phyloP scores from a whole-genome alignment of 345 rosid genomes.

The Euphorbia lathyris region DNA sequence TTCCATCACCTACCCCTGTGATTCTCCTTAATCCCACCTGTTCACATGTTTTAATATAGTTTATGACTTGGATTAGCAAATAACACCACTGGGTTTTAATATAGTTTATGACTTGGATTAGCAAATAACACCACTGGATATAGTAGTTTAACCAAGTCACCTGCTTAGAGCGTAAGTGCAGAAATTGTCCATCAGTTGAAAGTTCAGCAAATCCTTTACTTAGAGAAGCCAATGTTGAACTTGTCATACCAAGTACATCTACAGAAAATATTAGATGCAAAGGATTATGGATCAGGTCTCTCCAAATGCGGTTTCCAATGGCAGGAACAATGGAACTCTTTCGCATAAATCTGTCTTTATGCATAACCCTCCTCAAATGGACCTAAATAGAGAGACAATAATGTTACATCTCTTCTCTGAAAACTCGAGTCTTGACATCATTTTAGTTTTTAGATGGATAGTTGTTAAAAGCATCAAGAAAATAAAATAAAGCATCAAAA shows the following conservation, averaged over 20 bases:
- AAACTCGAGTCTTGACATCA: neutral
- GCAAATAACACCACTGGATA: neutral
- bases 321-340: conserved; percentile 89
- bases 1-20: conserved; percentile 94
- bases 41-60: conserved; percentile 21
- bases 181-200: conserved; percentile 93
- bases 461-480: neutral
- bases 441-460: neutral
- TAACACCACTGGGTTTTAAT: conserved; percentile 8
- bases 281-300: conserved; percentile 97
- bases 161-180: conserved; percentile 93
- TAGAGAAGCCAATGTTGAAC: conserved; percentile 94
- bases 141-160: conserved; percentile 31
- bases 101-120: conserved; percentile 13
- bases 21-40: conserved; percentile 93
- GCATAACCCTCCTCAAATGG: conserved; percentile 95
- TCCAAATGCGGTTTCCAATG: conserved; percentile 78
- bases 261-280: conserved; percentile 87
- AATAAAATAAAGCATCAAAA: neutral
- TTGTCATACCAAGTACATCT: conserved; percentile 97
- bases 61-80: conserved; percentile 15
- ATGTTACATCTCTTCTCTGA: neutral
- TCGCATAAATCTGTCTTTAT: conserved; percentile 81
- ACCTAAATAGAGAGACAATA: conserved; percentile 45
- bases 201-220: conserved; percentile 98